Evolutionary conservation across 768 basidiomycete genomes (phyloP).

Genomic region (Imleria badia): DNA sequence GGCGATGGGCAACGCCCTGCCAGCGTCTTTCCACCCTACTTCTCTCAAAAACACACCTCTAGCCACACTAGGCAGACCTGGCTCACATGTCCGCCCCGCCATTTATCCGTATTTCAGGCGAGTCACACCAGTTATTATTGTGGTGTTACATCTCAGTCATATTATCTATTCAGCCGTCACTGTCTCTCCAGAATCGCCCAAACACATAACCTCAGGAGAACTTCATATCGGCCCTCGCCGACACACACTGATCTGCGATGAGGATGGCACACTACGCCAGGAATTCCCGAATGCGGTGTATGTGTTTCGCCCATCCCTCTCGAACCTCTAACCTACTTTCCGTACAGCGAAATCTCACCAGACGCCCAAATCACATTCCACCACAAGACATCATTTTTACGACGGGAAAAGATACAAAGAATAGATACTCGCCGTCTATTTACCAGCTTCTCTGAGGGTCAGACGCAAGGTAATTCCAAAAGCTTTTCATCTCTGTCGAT

Average conservation of each 20-base stretch:
- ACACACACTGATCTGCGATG: not conserved
- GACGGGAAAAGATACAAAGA: too few relatives aligned
- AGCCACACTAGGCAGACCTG: too few relatives aligned
- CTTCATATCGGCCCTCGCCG: not conserved
- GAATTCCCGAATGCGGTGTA: not conserved
- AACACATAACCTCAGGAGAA: not conserved
- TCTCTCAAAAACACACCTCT: too few relatives aligned
- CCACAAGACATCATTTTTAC: not conserved
- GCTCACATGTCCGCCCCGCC: not conserved
- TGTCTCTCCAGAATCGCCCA: not conserved
- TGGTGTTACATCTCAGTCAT: not conserved
- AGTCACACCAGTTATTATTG: not conserved
- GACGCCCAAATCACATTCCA: not conserved
- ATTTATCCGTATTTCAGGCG: not conserved
- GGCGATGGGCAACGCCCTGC: too few relatives aligned
- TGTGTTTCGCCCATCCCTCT: not conserved
- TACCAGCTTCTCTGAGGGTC: not conserved
- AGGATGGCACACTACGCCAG: not conserved
- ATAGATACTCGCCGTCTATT: not conserved
- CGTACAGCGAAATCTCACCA: not conserved
- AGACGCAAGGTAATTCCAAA: not conserved
- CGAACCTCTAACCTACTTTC: not conserved
- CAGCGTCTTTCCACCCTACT: too few relatives aligned
- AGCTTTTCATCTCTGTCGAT: not conserved
- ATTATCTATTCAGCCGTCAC: not conserved